Percentiles rank a stretch among this genome's conserved stretches.
Conservation (phyloP, 2,329 filamentous ascomycete genomes). For the Pseudogymnoascus verrucosus region DNA sequence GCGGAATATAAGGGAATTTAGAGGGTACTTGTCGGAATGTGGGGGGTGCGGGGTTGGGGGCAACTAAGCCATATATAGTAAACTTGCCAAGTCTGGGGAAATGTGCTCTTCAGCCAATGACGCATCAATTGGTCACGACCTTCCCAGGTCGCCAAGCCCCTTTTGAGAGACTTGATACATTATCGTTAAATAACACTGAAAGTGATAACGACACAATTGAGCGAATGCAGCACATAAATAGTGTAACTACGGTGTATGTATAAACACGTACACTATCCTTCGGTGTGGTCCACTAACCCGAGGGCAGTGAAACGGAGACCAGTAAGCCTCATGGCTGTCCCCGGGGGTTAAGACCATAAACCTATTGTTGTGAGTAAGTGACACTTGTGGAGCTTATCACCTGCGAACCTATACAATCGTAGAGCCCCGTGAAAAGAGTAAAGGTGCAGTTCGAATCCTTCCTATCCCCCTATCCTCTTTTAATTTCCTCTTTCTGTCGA, state of each 20-base stretch:
- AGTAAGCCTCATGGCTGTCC: too few relatives aligned
- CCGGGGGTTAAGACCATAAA: background rate
- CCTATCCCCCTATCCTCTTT: background rate
- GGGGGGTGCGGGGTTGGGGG: background rate
- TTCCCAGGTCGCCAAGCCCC: background rate
- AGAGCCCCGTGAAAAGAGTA: background rate
- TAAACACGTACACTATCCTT: too few relatives aligned
- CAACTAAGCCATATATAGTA: background rate
- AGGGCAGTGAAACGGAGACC: too few relatives aligned
- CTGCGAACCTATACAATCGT: background rate
- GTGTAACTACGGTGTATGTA: too few relatives aligned
- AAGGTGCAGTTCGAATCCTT: background rate
- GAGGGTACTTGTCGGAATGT: background rate
- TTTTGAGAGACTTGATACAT: background rate
- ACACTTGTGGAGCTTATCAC: background rate
- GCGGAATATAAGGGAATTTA: background rate
- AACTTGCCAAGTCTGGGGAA: background rate
- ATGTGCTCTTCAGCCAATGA: background rate
- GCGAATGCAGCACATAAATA: background rate
- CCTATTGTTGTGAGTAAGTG: background rate
- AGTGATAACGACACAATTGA: background rate
- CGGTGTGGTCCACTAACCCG: too few relatives aligned
- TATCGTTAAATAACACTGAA: background rate
- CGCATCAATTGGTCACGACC: background rate
- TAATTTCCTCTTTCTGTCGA: background rate